Base-by-base conservation (phyloP, 2,329 filamentous ascomycete species). In the Lachnellula suecica region DNA sequence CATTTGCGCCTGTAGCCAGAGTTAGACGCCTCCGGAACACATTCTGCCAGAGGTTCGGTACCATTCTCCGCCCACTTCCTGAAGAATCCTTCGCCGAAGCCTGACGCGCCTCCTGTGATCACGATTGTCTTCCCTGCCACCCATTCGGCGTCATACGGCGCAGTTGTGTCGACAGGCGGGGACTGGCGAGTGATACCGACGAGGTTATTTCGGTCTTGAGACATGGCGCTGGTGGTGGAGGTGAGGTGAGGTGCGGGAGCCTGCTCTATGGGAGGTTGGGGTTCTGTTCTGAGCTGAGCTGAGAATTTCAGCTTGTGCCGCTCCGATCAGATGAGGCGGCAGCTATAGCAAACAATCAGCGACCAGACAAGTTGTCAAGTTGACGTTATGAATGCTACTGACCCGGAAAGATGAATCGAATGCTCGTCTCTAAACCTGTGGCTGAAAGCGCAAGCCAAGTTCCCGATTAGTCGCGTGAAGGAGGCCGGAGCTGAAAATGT, bases 31-130 rank as follows among this genome's bases (percentile, higher is more conserved):
- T 9, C 19, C n/a, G 13, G 20, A 22, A 25, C 17, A 17, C 20
- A 13, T 27, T n/a, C 17, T 78, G 82, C 82, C 19, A 10, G 20
- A 40, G 19, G 19, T 19, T 19, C 20, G 13, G 10, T 52, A 19
- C 81, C 81, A 56, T 77, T 71, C 0, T 67, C 63, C 10, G 82
- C 81, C 79, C 80, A 83, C 53, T 73, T 67, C 31, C 72, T 72
- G 34, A 78, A 75, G 63, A 84, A 79, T 19, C 73, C 74, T 10
- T 78, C 77, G 2, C 83, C 83, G 54, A 85, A 74, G 7, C 82
- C 82, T 51, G 80, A 82, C 20, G 84, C 82, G 24, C 81, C 84
- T 42, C 84, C 84, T 0, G 84, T 87, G 59, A 87, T 79, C 53
- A 87, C 62, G 46, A 87, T 79, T 1, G 77, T 82, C 65, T 84